Percentiles rank a stretch among this genome's conserved stretches.
Evolutionary conservation across 1,284 basidiomycete genomes (phyloP).

Genomic region (Ceratobasidium sp.): DNA sequence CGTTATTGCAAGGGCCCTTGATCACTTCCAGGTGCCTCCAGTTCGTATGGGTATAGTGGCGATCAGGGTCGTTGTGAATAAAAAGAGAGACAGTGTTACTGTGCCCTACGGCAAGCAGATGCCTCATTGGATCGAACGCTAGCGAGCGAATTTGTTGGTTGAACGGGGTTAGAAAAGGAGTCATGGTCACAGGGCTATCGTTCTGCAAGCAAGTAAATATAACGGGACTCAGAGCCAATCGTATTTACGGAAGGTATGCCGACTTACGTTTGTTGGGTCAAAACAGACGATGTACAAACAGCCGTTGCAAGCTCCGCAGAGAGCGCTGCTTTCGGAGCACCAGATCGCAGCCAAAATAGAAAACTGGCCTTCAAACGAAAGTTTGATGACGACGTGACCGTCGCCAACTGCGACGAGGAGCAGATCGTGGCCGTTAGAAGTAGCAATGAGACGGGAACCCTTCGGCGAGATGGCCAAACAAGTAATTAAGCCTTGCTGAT

Average conservation of each 20-base stretch:
- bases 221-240: too few relatives aligned
- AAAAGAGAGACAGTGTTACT: slow-evolving; percentile 6
- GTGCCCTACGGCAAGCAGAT: neutral
- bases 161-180: neutral
- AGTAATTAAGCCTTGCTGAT: neutral
- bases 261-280: slow-evolving; percentile 1
- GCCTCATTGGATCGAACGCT: slow-evolving; percentile 9
- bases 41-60: neutral
- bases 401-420: neutral
- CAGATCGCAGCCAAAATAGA: neutral
- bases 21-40: neutral
- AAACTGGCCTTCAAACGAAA: slow-evolving; percentile 5
- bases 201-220: neutral
- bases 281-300: neutral
- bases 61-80: neutral
- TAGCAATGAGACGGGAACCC: neutral
- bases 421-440: neutral
- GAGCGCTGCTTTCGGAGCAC: slow-evolving; percentile 2
- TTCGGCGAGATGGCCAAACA: slow-evolving; percentile 1
- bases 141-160: neutral
- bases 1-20: neutral
- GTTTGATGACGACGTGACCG: neutral
- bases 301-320: neutral
- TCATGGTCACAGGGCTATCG: neutral
- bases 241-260: too few relatives aligned